Evolutionary conservation across 495 filamentous ascomycete species (phyloP).

Genomic region (Penicillium coffeae): DNA sequence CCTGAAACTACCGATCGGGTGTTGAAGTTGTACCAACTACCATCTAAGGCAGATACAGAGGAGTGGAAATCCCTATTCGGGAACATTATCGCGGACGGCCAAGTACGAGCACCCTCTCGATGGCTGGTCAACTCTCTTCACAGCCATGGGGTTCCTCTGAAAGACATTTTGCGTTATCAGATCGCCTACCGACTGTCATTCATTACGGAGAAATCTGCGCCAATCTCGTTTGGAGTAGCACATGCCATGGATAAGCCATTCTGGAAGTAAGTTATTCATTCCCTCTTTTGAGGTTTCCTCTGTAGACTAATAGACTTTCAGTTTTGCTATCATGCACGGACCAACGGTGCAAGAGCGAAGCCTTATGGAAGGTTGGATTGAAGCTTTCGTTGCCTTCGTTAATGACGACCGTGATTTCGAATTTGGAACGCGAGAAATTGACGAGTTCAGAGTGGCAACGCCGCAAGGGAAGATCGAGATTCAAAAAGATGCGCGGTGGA

Average conservation of each 20-base stretch:
- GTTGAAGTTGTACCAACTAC: slow-evolving; percentile 33
- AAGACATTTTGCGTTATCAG: slow-evolving; percentile 25
- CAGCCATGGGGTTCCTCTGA: slow-evolving; percentile 15
- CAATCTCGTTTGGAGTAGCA: slow-evolving; percentile 18
- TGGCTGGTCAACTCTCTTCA: slow-evolving; percentile 20
- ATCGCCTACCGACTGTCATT: slow-evolving; percentile 26
- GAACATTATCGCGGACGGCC: slow-evolving; percentile 45
- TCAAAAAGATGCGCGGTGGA: slow-evolving; percentile 22
- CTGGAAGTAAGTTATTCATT: slow-evolving; percentile 21
- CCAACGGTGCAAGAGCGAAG: slow-evolving; percentile 13
- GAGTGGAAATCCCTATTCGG: slow-evolving; percentile 46
- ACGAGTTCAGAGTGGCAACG: slow-evolving; percentile 25
- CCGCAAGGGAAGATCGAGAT: slow-evolving; percentile 17
- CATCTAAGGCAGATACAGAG: slow-evolving; percentile 13
- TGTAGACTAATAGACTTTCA: slow-evolving; percentile 1
- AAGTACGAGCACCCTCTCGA: slow-evolving; percentile 33
- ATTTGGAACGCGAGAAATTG: slow-evolving; percentile 14
- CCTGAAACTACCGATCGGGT: slow-evolving; percentile 29
- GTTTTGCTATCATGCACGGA: slow-evolving; percentile 28
- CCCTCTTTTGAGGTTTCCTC: not conserved
- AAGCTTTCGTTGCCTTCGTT: slow-evolving; percentile 22
- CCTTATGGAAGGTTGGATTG: slow-evolving; percentile 27
- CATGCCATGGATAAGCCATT: slow-evolving; percentile 28
- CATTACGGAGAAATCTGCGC: slow-evolving; percentile 23
- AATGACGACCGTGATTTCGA: slow-evolving; percentile 12